These are phyloP conservation scores for Lathyrus oleraceus DNA, from an alignment of 306 rosid genomes.

Conservation along the genomic window DNA sequence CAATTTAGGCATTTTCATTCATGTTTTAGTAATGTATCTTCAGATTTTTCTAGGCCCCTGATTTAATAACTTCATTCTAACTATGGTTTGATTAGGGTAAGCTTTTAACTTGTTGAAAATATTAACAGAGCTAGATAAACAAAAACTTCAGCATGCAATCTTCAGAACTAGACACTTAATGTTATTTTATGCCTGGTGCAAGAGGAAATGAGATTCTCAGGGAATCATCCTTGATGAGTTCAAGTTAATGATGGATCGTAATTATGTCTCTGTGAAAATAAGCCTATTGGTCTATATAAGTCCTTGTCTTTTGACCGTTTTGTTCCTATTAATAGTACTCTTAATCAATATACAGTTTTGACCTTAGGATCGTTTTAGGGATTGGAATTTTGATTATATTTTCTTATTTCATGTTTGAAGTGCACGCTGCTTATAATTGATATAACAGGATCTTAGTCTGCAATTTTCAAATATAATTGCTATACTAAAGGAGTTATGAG, in stretches of 20 bases:
- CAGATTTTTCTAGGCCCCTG: conserved; percentile 4
- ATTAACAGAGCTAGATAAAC: neutral
- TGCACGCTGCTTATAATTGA: conserved; percentile 64
- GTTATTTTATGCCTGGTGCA: conserved; percentile 22
- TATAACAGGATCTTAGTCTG: conserved; percentile 92
- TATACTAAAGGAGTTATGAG: conserved; percentile 75
- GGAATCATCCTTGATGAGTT: conserved; percentile 1
- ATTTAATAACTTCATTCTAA: neutral
- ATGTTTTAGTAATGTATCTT: neutral
- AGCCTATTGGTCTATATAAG: neutral
- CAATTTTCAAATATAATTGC: conserved; percentile 84
- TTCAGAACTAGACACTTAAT: conserved; percentile 9
- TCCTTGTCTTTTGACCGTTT: conserved; percentile 8
- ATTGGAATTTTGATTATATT: conserved; percentile 21
- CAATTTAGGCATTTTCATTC: neutral
- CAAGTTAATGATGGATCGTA: neutral
- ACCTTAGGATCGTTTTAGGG: neutral
- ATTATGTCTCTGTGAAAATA: neutral
- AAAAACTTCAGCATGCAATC: conserved; percentile 3
- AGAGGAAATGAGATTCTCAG: conserved; percentile 15
- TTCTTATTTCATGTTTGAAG: conserved; percentile 34
- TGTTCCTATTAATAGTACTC: neutral
- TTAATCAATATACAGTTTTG: neutral
- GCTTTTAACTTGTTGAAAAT: conserved; percentile 1
- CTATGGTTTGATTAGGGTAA: neutral